Evolutionary conservation across 2,329 filamentous ascomycete species (phyloP).

Genomic region (Sporothrix variecibatus): DNA sequence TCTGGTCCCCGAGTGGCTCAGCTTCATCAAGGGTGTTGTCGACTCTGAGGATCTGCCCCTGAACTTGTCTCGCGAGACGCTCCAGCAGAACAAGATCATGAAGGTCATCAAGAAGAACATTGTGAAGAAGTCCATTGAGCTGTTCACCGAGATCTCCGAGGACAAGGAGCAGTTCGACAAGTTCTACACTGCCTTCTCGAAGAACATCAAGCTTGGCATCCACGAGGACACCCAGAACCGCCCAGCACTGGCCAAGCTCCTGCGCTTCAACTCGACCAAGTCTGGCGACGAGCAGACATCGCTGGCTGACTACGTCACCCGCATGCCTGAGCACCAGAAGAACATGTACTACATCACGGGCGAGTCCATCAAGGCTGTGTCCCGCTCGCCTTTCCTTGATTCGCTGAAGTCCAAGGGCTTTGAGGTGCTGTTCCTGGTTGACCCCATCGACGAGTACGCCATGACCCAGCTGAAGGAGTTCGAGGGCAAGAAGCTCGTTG

Average conservation of each 20-base stretch:
- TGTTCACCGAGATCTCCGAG: conserved; percentile 98
- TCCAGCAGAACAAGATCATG: conserved; percentile 99
- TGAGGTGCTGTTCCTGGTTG: conserved; percentile 98
- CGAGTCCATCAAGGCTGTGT: conserved; percentile 97
- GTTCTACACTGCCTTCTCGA: conserved; percentile 99
- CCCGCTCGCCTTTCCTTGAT: conserved; percentile 98
- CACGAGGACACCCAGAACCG: conserved; percentile 99
- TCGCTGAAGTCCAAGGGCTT: conserved; percentile 99
- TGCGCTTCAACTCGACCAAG: conserved; percentile 99
- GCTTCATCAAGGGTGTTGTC: conserved; percentile 99
- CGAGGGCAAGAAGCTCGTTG: conserved; percentile 99
- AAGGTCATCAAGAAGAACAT: conserved; percentile 99
- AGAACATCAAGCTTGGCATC: conserved; percentile 99
- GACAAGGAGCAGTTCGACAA: conserved; percentile 99
- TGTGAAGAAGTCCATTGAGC: conserved; percentile 99
- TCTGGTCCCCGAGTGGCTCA: conserved; percentile 98
- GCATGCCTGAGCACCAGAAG: conserved; percentile 99
- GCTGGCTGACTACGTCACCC: conserved; percentile 94
- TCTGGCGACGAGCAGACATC: conserved; percentile 95
- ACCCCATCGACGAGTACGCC: conserved; percentile 99
- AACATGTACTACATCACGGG: conserved; percentile 99
- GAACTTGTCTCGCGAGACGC: conserved; percentile 99
- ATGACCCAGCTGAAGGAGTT: conserved; percentile 99
- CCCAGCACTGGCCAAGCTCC: conserved; percentile 87
- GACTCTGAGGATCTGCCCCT: conserved; percentile 99